Evolutionary conservation across 345 rosid species (phyloP).

Genomic region (Citrus cavaleriei): DNA sequence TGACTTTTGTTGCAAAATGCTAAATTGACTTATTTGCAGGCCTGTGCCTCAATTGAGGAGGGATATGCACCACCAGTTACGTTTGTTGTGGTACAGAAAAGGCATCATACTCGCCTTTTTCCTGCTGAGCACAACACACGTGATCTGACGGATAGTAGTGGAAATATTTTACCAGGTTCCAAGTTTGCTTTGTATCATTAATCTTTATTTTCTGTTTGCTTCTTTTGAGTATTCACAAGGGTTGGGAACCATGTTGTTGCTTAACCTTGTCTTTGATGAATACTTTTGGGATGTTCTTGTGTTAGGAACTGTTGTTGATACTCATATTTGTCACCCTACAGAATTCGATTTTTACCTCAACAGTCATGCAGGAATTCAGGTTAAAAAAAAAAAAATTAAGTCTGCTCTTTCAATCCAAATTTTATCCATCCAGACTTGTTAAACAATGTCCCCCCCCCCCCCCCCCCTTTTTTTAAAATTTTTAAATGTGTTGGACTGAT

Average conservation of each 20-base stretch:
- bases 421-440: background rate
- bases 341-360: slow-evolving; percentile 77
- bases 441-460: background rate
- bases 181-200: background rate
- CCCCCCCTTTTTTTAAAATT: too few species aligned
- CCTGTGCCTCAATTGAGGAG: slow-evolving; percentile 53
- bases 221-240: too few species aligned
- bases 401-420: background rate
- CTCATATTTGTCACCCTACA: slow-evolving; percentile 59
- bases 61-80: slow-evolving; percentile 57
- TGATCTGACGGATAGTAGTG: slow-evolving; percentile 44
- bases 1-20: background rate
- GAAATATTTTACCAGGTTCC: slow-evolving; percentile 72
- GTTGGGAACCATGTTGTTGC: too few species aligned
- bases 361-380: slow-evolving; percentile 91
- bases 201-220: too few species aligned
- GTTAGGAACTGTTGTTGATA: slow-evolving; percentile 84
- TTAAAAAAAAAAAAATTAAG: background rate
- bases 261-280: too few species aligned
- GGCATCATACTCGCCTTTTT: slow-evolving; percentile 81
- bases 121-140: slow-evolving; percentile 40
- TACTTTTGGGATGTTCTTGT: too few species aligned
- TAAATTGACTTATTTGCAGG: slow-evolving; percentile 33
- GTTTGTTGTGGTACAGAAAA: slow-evolving; percentile 72
- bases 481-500: background rate